Conservation (phyloP, 306 rosid species). For the Albizia julibrissin region DNA sequence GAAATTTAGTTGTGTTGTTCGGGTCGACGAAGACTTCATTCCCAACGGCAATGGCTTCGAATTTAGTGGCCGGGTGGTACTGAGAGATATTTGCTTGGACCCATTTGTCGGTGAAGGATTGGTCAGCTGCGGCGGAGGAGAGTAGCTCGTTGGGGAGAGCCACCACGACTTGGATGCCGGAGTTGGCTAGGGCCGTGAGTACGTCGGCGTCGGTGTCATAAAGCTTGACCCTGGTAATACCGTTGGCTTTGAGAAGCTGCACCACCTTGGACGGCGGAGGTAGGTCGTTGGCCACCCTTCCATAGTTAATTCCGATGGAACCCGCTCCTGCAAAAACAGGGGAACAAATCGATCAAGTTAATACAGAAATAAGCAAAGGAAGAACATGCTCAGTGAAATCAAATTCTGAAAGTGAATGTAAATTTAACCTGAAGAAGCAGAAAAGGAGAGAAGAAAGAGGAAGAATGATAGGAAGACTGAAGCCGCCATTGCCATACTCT, state of each 20-base stretch:
- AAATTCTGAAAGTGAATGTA: background rate
- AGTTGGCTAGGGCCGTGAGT: conserved; percentile 51
- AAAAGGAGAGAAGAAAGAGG: conserved; percentile 23
- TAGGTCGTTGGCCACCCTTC: conserved; percentile 51
- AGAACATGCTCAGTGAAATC: background rate
- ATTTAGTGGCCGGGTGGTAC: conserved; percentile 48
- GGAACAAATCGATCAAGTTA: background rate
- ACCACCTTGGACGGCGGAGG: conserved; percentile 52
- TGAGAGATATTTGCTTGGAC: conserved; percentile 51
- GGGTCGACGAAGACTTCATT: conserved; percentile 71
- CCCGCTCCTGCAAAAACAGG: conserved; percentile 36
- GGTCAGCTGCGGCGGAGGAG: conserved; percentile 49
- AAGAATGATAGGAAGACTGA: background rate
- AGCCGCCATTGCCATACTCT: conserved; percentile 51
- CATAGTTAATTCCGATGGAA: conserved; percentile 62
- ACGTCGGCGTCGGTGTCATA: conserved; percentile 53
- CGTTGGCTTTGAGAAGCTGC: conserved; percentile 50
- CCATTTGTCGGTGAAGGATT: conserved; percentile 58
- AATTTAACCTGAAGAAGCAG: conserved; percentile 40
- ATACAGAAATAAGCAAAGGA: background rate
- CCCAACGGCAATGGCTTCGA: conserved; percentile 67
- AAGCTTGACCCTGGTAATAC: conserved; percentile 50
- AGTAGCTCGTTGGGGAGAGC: conserved; percentile 63
- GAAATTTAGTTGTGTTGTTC: conserved; percentile 47
- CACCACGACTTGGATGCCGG: conserved; percentile 45